Conservation (phyloP, 495 filamentous ascomycete species). For the Pseudevernia furfuracea region DNA sequence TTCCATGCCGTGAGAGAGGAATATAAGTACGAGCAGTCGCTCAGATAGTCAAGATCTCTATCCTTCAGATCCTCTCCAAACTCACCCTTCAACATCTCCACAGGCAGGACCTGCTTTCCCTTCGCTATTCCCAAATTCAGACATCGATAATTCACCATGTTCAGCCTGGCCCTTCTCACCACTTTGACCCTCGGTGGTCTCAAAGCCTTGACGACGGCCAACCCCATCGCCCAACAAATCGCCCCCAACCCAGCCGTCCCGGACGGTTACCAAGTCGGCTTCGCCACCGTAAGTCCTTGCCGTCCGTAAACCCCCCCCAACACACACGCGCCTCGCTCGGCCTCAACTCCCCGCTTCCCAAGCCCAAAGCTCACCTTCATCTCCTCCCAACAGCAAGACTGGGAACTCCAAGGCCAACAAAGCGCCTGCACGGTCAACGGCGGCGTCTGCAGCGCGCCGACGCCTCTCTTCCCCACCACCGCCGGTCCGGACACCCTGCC, state of each 20-base stretch:
- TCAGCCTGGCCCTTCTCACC: background rate
- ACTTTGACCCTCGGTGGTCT: background rate
- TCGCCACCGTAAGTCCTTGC: constrained; percentile 12
- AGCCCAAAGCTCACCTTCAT: background rate
- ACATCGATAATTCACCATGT: background rate
- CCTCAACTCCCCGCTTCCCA: background rate
- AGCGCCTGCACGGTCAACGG: constrained; percentile 18
- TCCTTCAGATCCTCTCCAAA: background rate
- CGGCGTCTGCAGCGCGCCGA: constrained; percentile 2
- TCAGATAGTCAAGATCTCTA: background rate
- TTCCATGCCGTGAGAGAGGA: background rate
- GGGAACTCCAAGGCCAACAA: constrained; percentile 14
- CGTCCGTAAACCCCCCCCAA: background rate
- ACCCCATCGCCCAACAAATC: background rate
- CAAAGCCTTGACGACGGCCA: background rate
- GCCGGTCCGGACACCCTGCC: background rate
- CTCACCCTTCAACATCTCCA: background rate
- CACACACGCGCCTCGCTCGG: background rate
- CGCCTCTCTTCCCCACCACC: constrained; percentile 7
- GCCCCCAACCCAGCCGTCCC: background rate
- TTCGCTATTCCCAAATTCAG: background rate
- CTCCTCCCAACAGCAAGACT: constrained; percentile 16
- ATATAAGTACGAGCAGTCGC: background rate
- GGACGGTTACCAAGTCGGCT: constrained; percentile 12
- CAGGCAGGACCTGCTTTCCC: background rate